These are phyloP conservation scores for Parasitella parasitica DNA, from an alignment of 371 early-diverging fungal species.

Conservation along the genomic window DNA sequence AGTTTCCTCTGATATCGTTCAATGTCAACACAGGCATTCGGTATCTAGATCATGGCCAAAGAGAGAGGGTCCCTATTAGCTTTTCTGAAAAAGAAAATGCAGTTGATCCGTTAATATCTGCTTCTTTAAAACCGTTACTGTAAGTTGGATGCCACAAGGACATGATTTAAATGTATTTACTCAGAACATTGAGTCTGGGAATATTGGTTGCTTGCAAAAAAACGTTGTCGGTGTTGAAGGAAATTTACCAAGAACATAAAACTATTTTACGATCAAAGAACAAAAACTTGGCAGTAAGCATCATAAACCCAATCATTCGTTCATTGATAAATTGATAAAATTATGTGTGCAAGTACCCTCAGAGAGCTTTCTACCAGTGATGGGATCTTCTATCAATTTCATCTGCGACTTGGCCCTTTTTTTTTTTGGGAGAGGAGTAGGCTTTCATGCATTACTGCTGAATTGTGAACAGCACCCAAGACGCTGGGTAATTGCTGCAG, in stretches of 20 bases:
- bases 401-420: too few relatives aligned
- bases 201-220: slow-evolving; percentile 29
- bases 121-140: slow-evolving; percentile 33
- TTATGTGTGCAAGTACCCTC: too few relatives aligned
- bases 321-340: too few relatives aligned
- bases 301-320: slow-evolving; percentile 25
- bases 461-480: too few relatives aligned
- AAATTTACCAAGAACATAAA: slow-evolving; percentile 23
- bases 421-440: too few relatives aligned
- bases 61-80: slow-evolving; percentile 28
- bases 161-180: slow-evolving; percentile 26
- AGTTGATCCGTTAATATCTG: slow-evolving; percentile 26
- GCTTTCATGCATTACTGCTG: too few relatives aligned
- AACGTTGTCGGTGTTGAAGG: slow-evolving; percentile 23
- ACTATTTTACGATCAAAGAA: slow-evolving; percentile 24
- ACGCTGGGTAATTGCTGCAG: too few relatives aligned
- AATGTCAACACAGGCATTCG: slow-evolving; percentile 30
- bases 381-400: too few relatives aligned
- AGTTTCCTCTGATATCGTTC: slow-evolving; percentile 29
- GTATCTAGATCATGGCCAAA: slow-evolving; percentile 30
- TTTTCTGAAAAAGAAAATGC: slow-evolving; percentile 27
- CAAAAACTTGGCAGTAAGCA: slow-evolving; percentile 24
- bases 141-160: slow-evolving; percentile 25
- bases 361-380: too few relatives aligned
- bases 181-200: slow-evolving; percentile 26